Evolutionary conservation across 2,329 filamentous ascomycete species (phyloP).

Genomic region (Tothia fuscella): DNA sequence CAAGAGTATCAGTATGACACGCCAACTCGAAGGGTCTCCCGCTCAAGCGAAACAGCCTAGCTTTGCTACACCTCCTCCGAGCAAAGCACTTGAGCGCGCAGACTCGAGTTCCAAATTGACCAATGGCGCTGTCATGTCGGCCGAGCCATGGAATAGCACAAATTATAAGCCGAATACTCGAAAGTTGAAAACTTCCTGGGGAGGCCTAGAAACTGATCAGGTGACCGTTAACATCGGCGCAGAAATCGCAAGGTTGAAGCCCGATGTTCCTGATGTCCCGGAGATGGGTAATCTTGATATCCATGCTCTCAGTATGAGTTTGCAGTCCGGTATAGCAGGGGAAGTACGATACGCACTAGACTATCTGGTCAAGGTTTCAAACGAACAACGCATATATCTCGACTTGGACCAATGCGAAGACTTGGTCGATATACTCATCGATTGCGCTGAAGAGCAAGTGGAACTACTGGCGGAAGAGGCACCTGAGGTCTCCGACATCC

Average conservation of each 20-base stretch:
- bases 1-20: slow-evolving; percentile 27
- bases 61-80: slow-evolving; percentile 18
- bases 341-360: slow-evolving; percentile 88
- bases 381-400: slow-evolving; percentile 50
- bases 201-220: slow-evolving; percentile 4
- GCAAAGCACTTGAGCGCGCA: slow-evolving; percentile 14
- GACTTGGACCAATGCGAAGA: slow-evolving; percentile 72
- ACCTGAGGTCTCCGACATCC: slow-evolving; percentile 73
- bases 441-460: slow-evolving; percentile 82
- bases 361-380: slow-evolving; percentile 61
- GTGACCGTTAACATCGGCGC: background rate
- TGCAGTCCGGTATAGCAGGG: slow-evolving; percentile 79
- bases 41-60: slow-evolving; percentile 13
- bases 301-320: slow-evolving; percentile 73
- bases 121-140: background rate
- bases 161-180: slow-evolving; percentile 3
- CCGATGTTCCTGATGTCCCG: slow-evolving; percentile 59
- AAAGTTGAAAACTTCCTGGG: slow-evolving; percentile 1
- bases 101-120: slow-evolving; percentile 6
- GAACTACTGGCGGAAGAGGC: slow-evolving; percentile 76
- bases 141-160: slow-evolving; percentile 6
- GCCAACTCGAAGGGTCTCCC: slow-evolving; percentile 26
- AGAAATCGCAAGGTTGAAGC: slow-evolving; percentile 23
- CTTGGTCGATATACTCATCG: slow-evolving; percentile 73
- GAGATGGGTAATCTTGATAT: slow-evolving; percentile 87